Conservation (phyloP, 169 alveolate genomes). For the Cryptosporidium canis region DNA sequence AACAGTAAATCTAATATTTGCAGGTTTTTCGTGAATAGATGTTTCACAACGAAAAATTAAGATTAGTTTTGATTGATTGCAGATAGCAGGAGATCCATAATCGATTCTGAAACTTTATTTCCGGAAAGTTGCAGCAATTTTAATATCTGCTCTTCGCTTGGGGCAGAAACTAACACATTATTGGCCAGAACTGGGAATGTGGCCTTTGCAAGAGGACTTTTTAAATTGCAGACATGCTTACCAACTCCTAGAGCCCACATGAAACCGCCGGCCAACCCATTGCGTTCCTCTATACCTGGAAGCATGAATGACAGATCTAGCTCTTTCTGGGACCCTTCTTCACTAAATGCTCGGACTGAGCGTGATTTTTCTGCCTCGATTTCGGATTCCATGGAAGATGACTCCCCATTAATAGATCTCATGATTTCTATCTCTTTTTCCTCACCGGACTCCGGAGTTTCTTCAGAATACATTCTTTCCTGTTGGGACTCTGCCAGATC, state of each 20-base stretch:
- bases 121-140: conserved; percentile 14
- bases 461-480: background rate
- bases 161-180: background rate
- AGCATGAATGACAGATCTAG: background rate
- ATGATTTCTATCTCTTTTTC: background rate
- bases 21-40: background rate
- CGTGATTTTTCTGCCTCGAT: background rate
- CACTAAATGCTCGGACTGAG: background rate
- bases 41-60: background rate
- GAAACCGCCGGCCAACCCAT: conserved; percentile 30
- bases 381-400: background rate
- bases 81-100: background rate
- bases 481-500: background rate
- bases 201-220: background rate
- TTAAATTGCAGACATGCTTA: background rate
- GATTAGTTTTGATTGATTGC: background rate
- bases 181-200: background rate
- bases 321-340: background rate
- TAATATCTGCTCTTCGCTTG: conserved; percentile 9
- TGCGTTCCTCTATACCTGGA: background rate
- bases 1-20: background rate
- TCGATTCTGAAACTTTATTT: background rate
- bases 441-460: conserved; percentile 1
- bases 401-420: background rate
- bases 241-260: conserved; percentile 25